Percentiles rank a stretch among this genome's conserved stretches.
phyloP scores from a whole-genome alignment of 257 asterid species.

The Solanum lycopersicoides region DNA sequence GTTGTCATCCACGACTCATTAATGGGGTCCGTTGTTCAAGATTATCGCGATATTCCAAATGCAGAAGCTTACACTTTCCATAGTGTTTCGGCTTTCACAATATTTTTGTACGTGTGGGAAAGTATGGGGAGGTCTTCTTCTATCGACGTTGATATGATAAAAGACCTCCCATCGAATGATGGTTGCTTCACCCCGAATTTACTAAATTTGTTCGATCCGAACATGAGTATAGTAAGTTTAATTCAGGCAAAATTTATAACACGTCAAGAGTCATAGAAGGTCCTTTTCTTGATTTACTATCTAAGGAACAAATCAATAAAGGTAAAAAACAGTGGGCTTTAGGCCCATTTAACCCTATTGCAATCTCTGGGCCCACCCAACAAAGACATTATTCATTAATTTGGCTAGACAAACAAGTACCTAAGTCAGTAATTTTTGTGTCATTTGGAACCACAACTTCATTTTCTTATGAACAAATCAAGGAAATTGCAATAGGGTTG shows the following conservation, averaged over 20 bases:
- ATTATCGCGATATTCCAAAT: slow-evolving; percentile 18
- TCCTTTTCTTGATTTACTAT: slow-evolving; percentile 27
- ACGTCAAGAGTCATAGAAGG: slow-evolving; percentile 40
- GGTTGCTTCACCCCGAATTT: slow-evolving; percentile 41
- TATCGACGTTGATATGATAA: slow-evolving; percentile 10
- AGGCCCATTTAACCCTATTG: slow-evolving; percentile 61
- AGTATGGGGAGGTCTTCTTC: slow-evolving; percentile 27
- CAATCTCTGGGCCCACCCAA: background rate
- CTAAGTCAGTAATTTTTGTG: slow-evolving; percentile 27
- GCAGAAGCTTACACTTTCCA: slow-evolving; percentile 46
- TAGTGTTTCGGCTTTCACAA: slow-evolving; percentile 41
- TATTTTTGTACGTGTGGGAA: slow-evolving; percentile 50
- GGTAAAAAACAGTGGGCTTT: slow-evolving; percentile 49
- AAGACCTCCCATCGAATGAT: slow-evolving; percentile 22
- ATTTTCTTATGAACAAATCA: slow-evolving; percentile 20
- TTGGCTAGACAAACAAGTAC: slow-evolving; percentile 34
- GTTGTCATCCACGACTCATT: slow-evolving; percentile 34
- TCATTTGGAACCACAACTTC: slow-evolving; percentile 52
- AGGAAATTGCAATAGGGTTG: slow-evolving; percentile 35
- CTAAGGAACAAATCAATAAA: slow-evolving; percentile 11
- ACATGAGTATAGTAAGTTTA: slow-evolving; percentile 14
- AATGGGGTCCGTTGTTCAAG: slow-evolving; percentile 52
- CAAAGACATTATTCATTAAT: slow-evolving; percentile 23
- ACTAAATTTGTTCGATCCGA: slow-evolving; percentile 16
- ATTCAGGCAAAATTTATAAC: slow-evolving; percentile 54